phyloP scores from a whole-genome alignment of 495 filamentous ascomycete species.

The Antarctomyces pellizariae region DNA sequence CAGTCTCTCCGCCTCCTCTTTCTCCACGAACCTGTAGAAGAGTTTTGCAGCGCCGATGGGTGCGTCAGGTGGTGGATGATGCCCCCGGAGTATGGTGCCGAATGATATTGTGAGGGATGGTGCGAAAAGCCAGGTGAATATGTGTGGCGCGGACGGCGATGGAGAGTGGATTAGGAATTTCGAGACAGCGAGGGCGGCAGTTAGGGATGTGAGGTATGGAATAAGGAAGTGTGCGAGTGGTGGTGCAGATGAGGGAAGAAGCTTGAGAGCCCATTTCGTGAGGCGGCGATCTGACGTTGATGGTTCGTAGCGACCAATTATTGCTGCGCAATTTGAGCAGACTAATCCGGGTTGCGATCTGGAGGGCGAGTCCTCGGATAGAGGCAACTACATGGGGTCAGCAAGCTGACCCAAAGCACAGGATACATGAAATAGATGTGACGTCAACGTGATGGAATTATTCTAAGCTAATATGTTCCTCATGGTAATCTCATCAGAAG shows the following conservation, averaged over 20 bases:
- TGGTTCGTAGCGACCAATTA: conserved; percentile 1
- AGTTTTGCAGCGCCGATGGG: conserved; percentile 8
- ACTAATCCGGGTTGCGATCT: conserved; percentile 3
- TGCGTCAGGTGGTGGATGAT: too few species aligned
- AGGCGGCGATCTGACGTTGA: conserved; percentile 4
- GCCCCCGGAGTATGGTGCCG: too few species aligned
- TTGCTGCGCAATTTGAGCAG: conserved; percentile 1
- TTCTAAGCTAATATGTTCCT: conserved; percentile 36
- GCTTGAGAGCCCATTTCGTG: too few species aligned
- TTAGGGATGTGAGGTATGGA: background rate
- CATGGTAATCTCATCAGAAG: conserved; percentile 27
- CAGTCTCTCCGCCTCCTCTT: conserved; percentile 25
- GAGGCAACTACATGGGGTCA: conserved; percentile 3
- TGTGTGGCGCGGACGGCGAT: background rate
- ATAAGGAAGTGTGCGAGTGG: conserved; percentile 1
- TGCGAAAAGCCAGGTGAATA: background rate
- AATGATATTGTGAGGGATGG: too few species aligned
- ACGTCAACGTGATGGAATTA: background rate
- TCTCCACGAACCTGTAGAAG: conserved; percentile 11
- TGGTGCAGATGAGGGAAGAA: too few species aligned
- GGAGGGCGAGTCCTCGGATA: background rate
- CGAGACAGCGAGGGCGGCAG: conserved; percentile 2
- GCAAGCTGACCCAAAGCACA: conserved; percentile 3
- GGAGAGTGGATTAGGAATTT: background rate
- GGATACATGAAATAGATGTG: conserved; percentile 1